Evolutionary conservation across 1,284 basidiomycete genomes (phyloP), one percentile per base, ranked within the genome.

Genomic region (Cutaneotrichosporon sp.): DNA sequence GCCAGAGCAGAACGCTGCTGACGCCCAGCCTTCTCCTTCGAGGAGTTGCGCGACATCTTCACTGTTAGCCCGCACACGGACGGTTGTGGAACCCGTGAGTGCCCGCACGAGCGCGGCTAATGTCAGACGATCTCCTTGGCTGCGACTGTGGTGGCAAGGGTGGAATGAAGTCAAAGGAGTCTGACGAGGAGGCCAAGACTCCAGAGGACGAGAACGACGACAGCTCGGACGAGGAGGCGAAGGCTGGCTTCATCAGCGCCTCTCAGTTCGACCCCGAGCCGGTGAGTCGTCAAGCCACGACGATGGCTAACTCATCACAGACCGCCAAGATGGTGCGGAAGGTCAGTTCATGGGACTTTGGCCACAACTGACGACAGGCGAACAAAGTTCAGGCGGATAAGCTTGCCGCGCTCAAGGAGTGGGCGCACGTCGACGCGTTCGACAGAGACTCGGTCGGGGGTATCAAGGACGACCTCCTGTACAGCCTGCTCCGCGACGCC

Each of bases 31-130:
- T 97, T 97, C 81, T 90, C 89, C 1, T 82, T 84, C n/a, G 91
- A 91, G 78, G 94, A 97, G 89, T 84, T 97, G 27, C 87, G 87
- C 52, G 92, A 95, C 73, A 91, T 99, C 67, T 99, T 99, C 79
- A 89, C 87, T 9, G 82, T 97, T 38, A 87, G 95, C 76, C 81
- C 84, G 0, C 82, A 88, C 56, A 95, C 94, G 0, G 79, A 78
- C 58, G 76, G 84, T 3, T 97, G 93, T 79, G 89, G 95, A 62
- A 98, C 95, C 2, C 97, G 83, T 75, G 72, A 79, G 70, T 73
- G 72, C 52, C 14, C 8, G 20, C 10, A 6, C 1, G 16, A 13
- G 25, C 9, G 1, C 6, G 6, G 31, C 51, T 62, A 33, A 62
- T 63, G 56, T 56, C 46, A 79, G 74, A 78, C 54, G 76, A 95